phyloP scores from a whole-genome alignment of 192 early-diverging fungal genomes.

The Funneliformis mosseae region DNA sequence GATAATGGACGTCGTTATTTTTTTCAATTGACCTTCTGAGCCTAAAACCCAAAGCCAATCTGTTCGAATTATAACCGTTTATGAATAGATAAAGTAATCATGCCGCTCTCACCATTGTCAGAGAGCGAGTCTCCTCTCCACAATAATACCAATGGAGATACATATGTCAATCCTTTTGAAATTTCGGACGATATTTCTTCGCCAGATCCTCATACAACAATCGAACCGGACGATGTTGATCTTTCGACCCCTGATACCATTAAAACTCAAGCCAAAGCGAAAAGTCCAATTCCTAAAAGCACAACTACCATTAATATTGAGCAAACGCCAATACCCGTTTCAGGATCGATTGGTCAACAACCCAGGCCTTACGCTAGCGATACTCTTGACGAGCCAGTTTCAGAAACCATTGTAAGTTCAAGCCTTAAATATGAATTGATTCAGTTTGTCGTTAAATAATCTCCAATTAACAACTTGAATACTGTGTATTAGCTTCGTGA shows the following conservation, averaged over 20 bases:
- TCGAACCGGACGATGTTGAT: constrained; percentile 24
- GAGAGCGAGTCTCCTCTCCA: constrained; percentile 6
- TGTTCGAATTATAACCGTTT: background rate
- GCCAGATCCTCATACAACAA: background rate
- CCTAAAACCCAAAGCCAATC: too few species aligned
- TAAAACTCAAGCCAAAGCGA: background rate
- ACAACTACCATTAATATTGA: background rate
- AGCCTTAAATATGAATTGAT: background rate
- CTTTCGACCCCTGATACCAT: background rate
- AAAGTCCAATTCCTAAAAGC: background rate
- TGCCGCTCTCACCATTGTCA: constrained; percentile 11
- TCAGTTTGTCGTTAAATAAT: constrained; percentile 5
- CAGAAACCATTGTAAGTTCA: constrained; percentile 76
- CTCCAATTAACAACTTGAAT: constrained; percentile 14
- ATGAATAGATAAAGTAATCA: background rate
- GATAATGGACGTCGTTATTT: too few species aligned
- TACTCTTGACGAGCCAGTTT: constrained; percentile 95
- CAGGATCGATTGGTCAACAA: background rate
- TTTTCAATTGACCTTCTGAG: too few species aligned
- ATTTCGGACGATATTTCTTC: background rate
- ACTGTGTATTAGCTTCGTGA: constrained; percentile 66
- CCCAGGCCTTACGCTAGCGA: constrained; percentile 38
- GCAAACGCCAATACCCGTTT: background rate
- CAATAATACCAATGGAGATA: constrained; percentile 1
- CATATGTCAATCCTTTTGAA: constrained; percentile 30